Conservation (phyloP, 2,329 filamentous ascomycete genomes). For the Hypoxylon sp. region DNA sequence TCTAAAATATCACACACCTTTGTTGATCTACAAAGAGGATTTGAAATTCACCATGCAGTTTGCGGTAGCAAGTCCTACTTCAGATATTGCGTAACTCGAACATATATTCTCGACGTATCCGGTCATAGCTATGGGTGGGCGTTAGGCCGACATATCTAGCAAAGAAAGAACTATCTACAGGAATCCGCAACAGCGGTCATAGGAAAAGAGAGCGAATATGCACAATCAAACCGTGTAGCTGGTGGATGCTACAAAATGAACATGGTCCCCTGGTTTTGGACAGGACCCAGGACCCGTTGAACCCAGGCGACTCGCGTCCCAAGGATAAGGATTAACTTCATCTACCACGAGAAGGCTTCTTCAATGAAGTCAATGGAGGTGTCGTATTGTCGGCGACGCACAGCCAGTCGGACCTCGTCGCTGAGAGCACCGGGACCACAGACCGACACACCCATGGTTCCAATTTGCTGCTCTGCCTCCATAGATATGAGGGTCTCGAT, state of each 20-base stretch:
- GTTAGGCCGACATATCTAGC: constrained; percentile 34
- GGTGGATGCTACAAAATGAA: constrained; percentile 37
- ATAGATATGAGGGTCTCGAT: constrained; percentile 79
- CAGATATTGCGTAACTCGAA: constrained; percentile 13
- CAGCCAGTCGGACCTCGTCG: constrained; percentile 79
- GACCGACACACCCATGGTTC: constrained; percentile 80
- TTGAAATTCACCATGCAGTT: constrained; percentile 2
- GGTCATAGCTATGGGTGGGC: constrained; percentile 27
- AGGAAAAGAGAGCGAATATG: constrained; percentile 42
- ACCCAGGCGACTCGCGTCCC: constrained; percentile 12
- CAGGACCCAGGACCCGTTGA: too few relatives aligned
- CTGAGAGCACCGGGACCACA: constrained; percentile 81
- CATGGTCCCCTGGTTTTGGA: constrained; percentile 24
- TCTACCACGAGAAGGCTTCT: constrained; percentile 78
- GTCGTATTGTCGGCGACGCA: constrained; percentile 73
- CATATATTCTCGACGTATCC: constrained; percentile 40
- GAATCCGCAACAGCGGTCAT: constrained; percentile 34
- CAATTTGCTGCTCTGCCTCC: constrained; percentile 81
- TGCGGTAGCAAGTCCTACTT: not conserved
- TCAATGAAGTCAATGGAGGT: constrained; percentile 84
- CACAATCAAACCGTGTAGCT: constrained; percentile 42
- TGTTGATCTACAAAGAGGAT: not conserved
- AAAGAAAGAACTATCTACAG: constrained; percentile 44
- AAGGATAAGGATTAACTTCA: constrained; percentile 6
- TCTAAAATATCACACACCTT: not conserved